Percentiles rank a stretch among this genome's conserved stretches.
phyloP scores from a whole-genome alignment of 2,329 filamentous ascomycete genomes.

The Stagonosporopsis chrysanthemi region DNA sequence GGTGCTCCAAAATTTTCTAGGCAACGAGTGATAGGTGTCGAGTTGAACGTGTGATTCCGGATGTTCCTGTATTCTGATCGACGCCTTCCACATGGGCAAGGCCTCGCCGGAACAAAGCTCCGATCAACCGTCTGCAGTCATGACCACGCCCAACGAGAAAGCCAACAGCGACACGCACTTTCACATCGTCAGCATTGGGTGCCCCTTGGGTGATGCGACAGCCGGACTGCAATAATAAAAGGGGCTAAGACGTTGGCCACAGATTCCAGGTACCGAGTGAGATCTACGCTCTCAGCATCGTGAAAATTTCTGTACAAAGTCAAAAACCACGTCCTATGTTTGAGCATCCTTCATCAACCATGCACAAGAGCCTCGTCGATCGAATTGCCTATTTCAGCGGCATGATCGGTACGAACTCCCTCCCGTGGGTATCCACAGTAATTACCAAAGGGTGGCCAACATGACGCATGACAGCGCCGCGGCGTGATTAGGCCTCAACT shows the following conservation, averaged over 20 bases:
- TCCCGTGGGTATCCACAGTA: conserved; percentile 1
- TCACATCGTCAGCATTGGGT: neutral
- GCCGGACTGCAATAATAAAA: neutral
- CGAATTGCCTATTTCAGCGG: conserved; percentile 7
- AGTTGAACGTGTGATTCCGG: neutral
- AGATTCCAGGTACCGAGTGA: neutral
- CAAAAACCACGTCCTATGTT: neutral
- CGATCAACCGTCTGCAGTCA: neutral
- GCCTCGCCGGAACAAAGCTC: neutral
- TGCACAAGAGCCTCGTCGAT: neutral
- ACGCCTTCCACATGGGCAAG: neutral
- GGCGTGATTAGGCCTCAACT: conserved; percentile 3
- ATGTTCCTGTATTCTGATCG: neutral
- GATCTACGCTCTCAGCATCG: too few relatives aligned
- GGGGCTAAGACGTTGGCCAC: neutral
- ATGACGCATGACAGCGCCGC: conserved; percentile 10
- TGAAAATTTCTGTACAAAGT: too few relatives aligned
- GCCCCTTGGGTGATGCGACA: neutral
- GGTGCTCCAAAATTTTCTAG: too few relatives aligned
- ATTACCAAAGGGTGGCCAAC: neutral
- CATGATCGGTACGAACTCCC: conserved; percentile 1
- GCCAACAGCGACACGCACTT: neutral
- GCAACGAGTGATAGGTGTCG: neutral
- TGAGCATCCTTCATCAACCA: too few relatives aligned
- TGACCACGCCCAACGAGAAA: too few relatives aligned